Evolutionary conservation across 352 stramenopile genomes (phyloP).

Genomic region (Globisporangium paroecandrum): DNA sequence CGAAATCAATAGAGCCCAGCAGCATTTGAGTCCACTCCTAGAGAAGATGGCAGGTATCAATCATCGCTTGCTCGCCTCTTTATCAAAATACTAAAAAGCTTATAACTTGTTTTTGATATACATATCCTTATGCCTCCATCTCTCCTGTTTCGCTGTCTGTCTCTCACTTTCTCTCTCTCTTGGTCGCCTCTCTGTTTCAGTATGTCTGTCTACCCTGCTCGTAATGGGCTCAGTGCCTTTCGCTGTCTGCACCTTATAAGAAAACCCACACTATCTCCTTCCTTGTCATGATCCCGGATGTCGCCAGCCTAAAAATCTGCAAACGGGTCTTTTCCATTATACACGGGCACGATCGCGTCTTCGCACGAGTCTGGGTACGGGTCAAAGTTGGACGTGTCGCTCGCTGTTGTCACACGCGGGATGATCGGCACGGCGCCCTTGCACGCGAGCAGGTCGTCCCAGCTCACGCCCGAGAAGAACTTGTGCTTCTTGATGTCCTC

Average conservation of each 20-base stretch:
- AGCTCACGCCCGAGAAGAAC: constrained; percentile 93
- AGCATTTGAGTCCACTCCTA: neutral
- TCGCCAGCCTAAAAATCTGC: constrained; percentile 78
- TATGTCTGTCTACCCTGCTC: neutral
- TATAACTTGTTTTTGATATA: constrained; percentile 7
- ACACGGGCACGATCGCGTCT: constrained; percentile 89
- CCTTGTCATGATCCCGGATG: neutral
- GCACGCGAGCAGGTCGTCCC: constrained; percentile 85
- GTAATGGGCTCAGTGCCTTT: neutral
- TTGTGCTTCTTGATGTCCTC: constrained; percentile 97
- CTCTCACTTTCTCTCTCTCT: neutral
- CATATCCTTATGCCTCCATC: constrained; percentile 3
- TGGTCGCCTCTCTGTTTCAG: neutral
- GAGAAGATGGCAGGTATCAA: neutral
- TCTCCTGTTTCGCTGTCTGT: neutral
- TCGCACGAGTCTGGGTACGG: constrained; percentile 93
- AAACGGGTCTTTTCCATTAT: constrained; percentile 92
- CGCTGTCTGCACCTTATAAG: neutral
- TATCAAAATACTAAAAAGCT: constrained; percentile 14
- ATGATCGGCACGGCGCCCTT: constrained; percentile 93
- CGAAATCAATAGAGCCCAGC: constrained; percentile 1
- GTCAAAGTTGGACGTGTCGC: constrained; percentile 97
- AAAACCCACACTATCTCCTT: neutral
- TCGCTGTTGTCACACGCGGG: constrained; percentile 85
- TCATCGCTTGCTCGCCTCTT: neutral